Base-by-base conservation (phyloP, 1,284 basidiomycete genomes). In the Erythrobasidium hasegawianum region DNA sequence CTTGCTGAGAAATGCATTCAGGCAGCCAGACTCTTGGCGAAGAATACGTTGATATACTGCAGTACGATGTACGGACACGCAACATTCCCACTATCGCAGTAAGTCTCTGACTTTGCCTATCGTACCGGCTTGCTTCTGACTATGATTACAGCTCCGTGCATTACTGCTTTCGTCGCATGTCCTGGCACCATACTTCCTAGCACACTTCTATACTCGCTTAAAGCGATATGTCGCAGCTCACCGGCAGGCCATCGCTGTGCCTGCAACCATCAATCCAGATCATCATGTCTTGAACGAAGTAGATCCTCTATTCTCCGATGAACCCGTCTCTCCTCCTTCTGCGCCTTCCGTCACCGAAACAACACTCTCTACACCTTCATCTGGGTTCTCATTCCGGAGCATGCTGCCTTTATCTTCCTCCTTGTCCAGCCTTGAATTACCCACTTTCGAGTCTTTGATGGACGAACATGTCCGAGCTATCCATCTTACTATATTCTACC, bases 1-100 rank as follows among this genome's bases (percentile, higher is more conserved):
- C 26, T 13, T 13, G 14, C 22, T 14, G 49, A n/a, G 3, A n/a
- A 22, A 18, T 13, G 20, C 24, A 43, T 54, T 49, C 70, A 70
- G 78, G 78, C 2, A 74, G 76, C 1, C 78, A 79, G 70, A 79
- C 78, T 18, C 70, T 79, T 4, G 78, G 78, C 0, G 78, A 79
- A 59, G 78, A 79, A 69, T 79, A 79, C 62, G 77, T 77, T 56
- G 77, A 78, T 59, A 73, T 75, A 24, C 71, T 78, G 45, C 76
- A 78, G 64, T 71, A 74, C 39, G 69, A 72, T 24, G 56, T 62
- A 5, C 58, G 61, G 4, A 73, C 69, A 4, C 72, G 75, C 8
- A 71, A 72, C 13, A 69, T 77, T 14, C 74, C 77, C 0, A 66
- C 69, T 1, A 40, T 68, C 0, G 52, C 67, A 18, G 76, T 76